These are phyloP conservation scores for Zea mays DNA, from an alignment of 176 grass and related monocot genomes.

Conservation along the genomic window DNA sequence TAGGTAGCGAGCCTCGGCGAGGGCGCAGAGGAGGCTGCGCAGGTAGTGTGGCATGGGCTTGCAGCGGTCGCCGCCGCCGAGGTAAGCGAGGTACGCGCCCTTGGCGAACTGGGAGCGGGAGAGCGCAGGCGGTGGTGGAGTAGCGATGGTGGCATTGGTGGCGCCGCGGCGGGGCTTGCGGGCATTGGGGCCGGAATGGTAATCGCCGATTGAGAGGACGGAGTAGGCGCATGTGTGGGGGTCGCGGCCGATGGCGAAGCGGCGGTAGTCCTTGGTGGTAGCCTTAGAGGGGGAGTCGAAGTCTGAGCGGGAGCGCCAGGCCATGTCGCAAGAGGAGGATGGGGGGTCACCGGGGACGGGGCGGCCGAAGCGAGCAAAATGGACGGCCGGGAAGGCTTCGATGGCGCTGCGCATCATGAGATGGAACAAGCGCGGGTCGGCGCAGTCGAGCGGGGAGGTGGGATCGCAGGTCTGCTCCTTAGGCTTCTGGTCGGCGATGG, in stretches of 20 bases:
- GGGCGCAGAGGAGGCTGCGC: conserved; percentile 70
- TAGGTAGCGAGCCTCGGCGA: conserved; percentile 66
- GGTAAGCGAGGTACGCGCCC: conserved; percentile 63
- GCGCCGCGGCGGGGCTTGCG: conserved; percentile 48
- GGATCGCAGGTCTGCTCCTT: conserved; percentile 36
- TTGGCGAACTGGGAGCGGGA: conserved; percentile 49
- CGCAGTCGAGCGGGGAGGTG: conserved; percentile 49
- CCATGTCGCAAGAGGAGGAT: conserved; percentile 65
- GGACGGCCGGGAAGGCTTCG: conserved; percentile 60
- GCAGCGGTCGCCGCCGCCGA: conserved; percentile 71
- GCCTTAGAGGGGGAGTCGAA: conserved; percentile 37
- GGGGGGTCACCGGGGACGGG: conserved; percentile 45
- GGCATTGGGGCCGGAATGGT: conserved; percentile 66
- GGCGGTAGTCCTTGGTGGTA: conserved; percentile 74
- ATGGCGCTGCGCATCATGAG: conserved; percentile 67
- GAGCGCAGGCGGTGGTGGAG: conserved; percentile 37
- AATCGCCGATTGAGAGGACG: conserved; percentile 56
- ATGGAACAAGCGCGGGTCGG: conserved; percentile 60
- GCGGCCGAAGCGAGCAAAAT: conserved; percentile 74
- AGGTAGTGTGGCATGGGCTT: conserved; percentile 80
- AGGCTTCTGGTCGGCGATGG: background rate
- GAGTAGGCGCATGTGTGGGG: conserved; percentile 49
- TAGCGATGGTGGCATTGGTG: conserved; percentile 32
- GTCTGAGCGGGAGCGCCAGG: conserved; percentile 56
- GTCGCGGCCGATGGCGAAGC: conserved; percentile 57